These are phyloP conservation scores for Eucalyptus albens DNA, from an alignment of 345 rosid genomes.

Conservation along the genomic window DNA sequence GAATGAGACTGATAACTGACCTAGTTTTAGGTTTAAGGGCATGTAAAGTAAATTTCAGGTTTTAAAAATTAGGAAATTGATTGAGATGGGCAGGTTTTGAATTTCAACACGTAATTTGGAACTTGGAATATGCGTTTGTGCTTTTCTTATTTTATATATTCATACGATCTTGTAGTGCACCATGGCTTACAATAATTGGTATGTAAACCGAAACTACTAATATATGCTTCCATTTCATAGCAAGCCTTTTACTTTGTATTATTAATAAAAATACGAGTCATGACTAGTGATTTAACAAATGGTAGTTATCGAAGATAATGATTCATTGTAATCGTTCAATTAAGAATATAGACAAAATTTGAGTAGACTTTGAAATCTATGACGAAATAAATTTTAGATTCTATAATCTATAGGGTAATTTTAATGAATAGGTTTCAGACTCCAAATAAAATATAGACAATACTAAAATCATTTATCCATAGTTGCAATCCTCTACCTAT, in stretches of 20 bases:
- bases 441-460: fast-evolving
- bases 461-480: fast-evolving
- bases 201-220: too few species aligned
- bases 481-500: neutral
- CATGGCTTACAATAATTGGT: fast-evolving
- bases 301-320: fast-evolving
- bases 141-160: too few species aligned
- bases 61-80: too few species aligned
- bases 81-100: fast-evolving
- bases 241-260: too few species aligned
- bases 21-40: neutral
- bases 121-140: fast-evolving
- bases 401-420: fast-evolving
- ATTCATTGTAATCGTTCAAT: fast-evolving
- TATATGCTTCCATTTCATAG: too few species aligned
- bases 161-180: fast-evolving
- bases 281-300: too few species aligned
- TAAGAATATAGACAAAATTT: fast-evolving
- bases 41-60: fast-evolving
- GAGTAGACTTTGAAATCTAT: fast-evolving
- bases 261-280: too few species aligned
- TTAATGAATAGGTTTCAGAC: fast-evolving
- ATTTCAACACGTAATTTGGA: fast-evolving
- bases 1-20: fast-evolving
- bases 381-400: fast-evolving